A percentile compares a stretch with the other conserved stretches of the same genome.
Evolutionary conservation across 1,139 yeast genomes (phyloP).

Genomic region (Ogataea hybrid): DNA sequence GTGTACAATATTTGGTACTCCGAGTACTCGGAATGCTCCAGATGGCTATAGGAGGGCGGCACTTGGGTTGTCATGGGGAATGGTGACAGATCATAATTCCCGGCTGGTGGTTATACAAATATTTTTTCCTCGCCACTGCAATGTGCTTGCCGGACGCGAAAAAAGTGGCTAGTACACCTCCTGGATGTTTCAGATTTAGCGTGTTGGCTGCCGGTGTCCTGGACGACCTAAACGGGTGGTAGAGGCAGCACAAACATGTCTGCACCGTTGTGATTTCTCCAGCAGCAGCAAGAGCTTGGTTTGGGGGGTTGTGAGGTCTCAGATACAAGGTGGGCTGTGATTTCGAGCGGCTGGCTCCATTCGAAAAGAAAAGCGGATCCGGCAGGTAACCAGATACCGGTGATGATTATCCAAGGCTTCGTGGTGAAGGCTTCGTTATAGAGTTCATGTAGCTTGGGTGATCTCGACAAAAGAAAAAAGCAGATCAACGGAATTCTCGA

Average conservation of each 20-base stretch:
- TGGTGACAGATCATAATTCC: conserved; percentile 3
- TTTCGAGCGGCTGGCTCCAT: no score
- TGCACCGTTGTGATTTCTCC: not conserved
- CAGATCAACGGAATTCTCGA: not conserved
- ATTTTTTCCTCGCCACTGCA: conserved; percentile 13
- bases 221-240: not conserved
- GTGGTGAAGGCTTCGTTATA: no score
- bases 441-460: not conserved
- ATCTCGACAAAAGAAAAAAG: not conserved
- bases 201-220: conserved; percentile 3
- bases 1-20: conserved; percentile 41
- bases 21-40: conserved; percentile 34
- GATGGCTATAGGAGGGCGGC: conserved; percentile 17
- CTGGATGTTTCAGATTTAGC: conserved; percentile 13
- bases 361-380: not conserved
- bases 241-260: not conserved
- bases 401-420: no score
- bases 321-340: no score
- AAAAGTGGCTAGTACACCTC: conserved; percentile 8
- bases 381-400: not conserved
- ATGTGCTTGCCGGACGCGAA: conserved; percentile 8
- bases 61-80: conserved; percentile 13
- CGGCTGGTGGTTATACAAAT: conserved; percentile 3
- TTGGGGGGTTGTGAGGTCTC: no score
- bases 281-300: not conserved